Evolutionary conservation across 2,329 filamentous ascomycete genomes (phyloP).

Genomic region (Geosmithia flava): DNA sequence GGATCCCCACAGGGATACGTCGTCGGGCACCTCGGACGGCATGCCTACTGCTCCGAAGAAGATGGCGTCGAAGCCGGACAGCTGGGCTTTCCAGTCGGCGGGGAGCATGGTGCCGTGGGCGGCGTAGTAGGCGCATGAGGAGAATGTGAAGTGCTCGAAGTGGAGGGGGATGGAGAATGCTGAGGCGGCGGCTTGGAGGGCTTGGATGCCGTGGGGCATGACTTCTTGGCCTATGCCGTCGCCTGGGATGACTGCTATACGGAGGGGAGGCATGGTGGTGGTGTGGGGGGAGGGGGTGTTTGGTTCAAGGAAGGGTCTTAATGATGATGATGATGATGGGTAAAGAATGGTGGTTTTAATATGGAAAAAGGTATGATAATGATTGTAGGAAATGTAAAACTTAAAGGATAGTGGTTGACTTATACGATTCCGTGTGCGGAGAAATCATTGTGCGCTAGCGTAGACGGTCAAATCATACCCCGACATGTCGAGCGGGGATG

Average conservation of each 20-base stretch:
- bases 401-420: no score
- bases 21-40: conserved; percentile 44
- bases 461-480: no score
- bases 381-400: no score
- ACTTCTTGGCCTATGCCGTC: conserved; percentile 62
- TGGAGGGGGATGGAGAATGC: conserved; percentile 39
- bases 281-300: not conserved
- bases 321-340: no score
- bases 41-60: conserved; percentile 56
- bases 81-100: conserved; percentile 32
- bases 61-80: conserved; percentile 51
- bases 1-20: conserved; percentile 55
- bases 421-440: no score
- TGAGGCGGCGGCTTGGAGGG: conserved; percentile 37
- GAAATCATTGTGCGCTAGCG: no score
- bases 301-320: no score
- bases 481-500: no score
- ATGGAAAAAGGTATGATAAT: no score
- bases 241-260: conserved; percentile 53
- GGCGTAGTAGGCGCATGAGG: conserved; percentile 47
- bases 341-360: no score
- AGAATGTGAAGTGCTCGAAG: conserved; percentile 53
- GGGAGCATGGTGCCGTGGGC: conserved; percentile 29
- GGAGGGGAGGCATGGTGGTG: conserved; percentile 21
- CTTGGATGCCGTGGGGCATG: conserved; percentile 48